Conservation (phyloP, 345 rosid species). For the Sisymbrium irio region DNA sequence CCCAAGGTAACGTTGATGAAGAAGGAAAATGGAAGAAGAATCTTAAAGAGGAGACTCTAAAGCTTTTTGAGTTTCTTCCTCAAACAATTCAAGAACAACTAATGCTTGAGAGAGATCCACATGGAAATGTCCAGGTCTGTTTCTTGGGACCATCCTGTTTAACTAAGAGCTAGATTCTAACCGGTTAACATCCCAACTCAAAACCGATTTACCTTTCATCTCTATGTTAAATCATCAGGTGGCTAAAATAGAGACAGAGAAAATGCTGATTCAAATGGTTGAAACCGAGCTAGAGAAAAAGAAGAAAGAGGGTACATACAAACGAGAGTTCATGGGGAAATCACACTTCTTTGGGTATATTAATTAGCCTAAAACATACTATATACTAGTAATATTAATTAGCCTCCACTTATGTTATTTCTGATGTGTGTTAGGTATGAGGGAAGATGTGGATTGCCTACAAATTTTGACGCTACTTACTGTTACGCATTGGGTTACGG, state of each 20-base stretch:
- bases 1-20: conserved; percentile 73
- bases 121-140: conserved; percentile 95
- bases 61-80: conserved; percentile 85
- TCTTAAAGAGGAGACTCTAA: conserved; percentile 54
- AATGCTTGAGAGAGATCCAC: conserved; percentile 98
- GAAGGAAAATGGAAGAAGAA: conserved; percentile 80
- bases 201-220: background rate
- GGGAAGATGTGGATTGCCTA: conserved; percentile 97
- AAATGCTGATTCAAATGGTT: conserved; percentile 98
- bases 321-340: conserved; percentile 67
- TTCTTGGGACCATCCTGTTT: background rate
- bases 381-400: background rate
- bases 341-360: conserved; percentile 97
- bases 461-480: conserved; percentile 87
- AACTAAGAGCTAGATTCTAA: background rate
- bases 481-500: conserved; percentile 91
- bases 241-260: conserved; percentile 96
- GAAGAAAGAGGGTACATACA: conserved; percentile 64
- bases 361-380: background rate
- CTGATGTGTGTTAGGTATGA: conserved; percentile 59
- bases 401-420: conserved; percentile 7
- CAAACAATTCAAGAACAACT: conserved; percentile 85
- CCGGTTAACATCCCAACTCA: too few species aligned
- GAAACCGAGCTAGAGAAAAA: conserved; percentile 89
- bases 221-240: conserved; percentile 44